These are phyloP conservation scores for Monilinia laxa DNA, from an alignment of 2,329 filamentous ascomycete genomes.

Conservation along the genomic window DNA sequence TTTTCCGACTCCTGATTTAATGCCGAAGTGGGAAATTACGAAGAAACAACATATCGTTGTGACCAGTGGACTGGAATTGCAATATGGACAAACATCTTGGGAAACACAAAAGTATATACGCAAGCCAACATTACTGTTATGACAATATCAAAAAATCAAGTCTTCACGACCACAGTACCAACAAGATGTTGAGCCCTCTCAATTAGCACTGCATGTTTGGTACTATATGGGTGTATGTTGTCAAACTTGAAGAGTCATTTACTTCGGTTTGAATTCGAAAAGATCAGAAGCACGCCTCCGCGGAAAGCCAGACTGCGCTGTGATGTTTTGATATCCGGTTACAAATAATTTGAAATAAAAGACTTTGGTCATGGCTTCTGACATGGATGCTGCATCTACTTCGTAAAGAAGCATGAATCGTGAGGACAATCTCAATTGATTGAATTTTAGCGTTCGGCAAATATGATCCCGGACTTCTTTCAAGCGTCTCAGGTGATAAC, in stretches of 20 bases:
- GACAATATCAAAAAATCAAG: neutral
- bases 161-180: too few relatives aligned
- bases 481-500: neutral
- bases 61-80: neutral
- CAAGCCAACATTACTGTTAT: neutral
- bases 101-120: neutral
- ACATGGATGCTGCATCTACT: neutral
- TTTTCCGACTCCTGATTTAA: neutral
- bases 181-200: too few relatives aligned
- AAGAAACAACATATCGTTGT: neutral
- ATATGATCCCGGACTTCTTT: neutral
- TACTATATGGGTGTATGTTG: too few relatives aligned
- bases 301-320: too few relatives aligned
- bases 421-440: neutral
- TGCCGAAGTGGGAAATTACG: neutral
- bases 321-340: neutral
- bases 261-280: too few relatives aligned
- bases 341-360: neutral
- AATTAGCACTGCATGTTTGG: too few relatives aligned
- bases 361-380: neutral
- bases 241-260: too few relatives aligned
- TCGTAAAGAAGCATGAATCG: neutral
- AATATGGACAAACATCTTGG: neutral
- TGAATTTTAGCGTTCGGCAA: neutral
- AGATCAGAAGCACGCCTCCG: too few relatives aligned